Evolutionary conservation across 2,329 filamentous ascomycete species (phyloP).

Genomic region (Hymenoscyphus scutula): DNA sequence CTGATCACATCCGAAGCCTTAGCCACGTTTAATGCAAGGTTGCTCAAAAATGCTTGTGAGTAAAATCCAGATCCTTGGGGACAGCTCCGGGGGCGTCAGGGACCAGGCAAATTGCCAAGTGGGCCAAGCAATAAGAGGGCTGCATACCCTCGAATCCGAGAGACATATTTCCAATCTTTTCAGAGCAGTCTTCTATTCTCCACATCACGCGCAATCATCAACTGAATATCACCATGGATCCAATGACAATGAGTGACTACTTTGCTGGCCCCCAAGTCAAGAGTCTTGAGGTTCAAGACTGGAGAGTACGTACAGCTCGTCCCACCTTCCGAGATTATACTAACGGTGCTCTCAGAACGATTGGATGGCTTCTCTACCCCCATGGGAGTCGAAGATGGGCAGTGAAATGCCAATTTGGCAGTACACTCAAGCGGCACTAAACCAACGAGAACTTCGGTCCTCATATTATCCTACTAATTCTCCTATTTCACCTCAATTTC

Average conservation of each 20-base stretch:
- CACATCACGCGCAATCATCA: background rate
- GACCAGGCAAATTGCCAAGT: background rate
- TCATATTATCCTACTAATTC: background rate
- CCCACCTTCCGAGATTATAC: background rate
- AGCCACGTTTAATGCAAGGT: background rate
- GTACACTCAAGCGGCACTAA: conserved; percentile 14
- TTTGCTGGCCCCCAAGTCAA: conserved; percentile 1
- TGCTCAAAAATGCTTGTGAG: background rate
- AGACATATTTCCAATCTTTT: conserved; percentile 1
- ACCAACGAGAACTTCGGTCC: background rate
- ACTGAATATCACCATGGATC: conserved; percentile 6
- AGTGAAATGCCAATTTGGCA: conserved; percentile 17
- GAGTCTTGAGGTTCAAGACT: conserved; percentile 1
- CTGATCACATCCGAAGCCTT: background rate
- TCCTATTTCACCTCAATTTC: background rate
- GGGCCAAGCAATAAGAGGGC: conserved; percentile 3
- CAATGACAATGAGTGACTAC: conserved; percentile 4
- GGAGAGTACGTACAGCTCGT: conserved; percentile 5
- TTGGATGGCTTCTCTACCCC: conserved; percentile 8
- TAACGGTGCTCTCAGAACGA: conserved; percentile 7
- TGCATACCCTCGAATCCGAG: background rate
- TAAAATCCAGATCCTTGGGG: background rate
- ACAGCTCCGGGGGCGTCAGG: background rate
- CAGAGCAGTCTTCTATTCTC: background rate
- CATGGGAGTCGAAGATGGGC: conserved; percentile 3